Conservation (phyloP, 1,139 yeast genomes). For the Debaryomyces subglobosus region DNA sequence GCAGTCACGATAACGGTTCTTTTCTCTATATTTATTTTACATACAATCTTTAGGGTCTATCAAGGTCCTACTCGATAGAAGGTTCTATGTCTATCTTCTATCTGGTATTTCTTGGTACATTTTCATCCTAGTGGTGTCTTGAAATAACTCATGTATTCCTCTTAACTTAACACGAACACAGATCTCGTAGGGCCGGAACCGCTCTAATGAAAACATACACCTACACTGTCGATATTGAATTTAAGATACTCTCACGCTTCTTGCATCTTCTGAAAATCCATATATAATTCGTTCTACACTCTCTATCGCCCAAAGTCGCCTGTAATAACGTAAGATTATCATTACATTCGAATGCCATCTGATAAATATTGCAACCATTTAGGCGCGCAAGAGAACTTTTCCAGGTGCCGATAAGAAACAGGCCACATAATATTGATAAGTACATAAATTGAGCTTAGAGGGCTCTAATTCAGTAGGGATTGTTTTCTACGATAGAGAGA, state of each 20-base stretch:
- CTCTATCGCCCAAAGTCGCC: not conserved
- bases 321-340: not conserved
- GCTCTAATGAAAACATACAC: not conserved
- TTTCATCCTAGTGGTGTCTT: not conserved
- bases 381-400: conserved; percentile 6
- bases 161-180: not conserved
- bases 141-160: not conserved
- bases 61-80: not conserved
- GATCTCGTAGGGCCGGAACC: conserved; percentile 3
- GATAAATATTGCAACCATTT: conserved; percentile 8
- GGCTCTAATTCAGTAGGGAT: not conserved
- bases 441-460: not conserved
- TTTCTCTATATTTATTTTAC: not conserved
- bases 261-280: not conserved
- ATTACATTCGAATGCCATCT: not conserved
- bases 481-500: not conserved
- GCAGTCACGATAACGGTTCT: conserved; percentile 7
- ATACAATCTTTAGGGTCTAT: not conserved
- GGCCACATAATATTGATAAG: conserved; percentile 1
- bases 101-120: not conserved
- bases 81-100: no score
- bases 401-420: conserved; percentile 8
- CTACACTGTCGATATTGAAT: not conserved
- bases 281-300: not conserved
- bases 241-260: not conserved